phyloP scores from a whole-genome alignment of 176 grass and related monocot genomes.

The Ananas comosus region DNA sequence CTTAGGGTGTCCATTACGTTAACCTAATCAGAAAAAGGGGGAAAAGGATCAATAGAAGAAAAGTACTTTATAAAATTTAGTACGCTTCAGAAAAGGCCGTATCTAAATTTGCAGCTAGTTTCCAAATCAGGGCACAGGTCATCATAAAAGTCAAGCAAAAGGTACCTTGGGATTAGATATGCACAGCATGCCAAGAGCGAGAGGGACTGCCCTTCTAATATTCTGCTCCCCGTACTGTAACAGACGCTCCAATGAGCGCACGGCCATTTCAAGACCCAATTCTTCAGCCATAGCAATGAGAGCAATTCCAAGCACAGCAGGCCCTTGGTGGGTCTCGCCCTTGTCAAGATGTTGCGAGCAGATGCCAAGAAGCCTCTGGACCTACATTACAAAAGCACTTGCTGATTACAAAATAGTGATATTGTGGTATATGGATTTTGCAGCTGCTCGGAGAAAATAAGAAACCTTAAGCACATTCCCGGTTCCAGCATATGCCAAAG shows the following conservation, averaged over 20 bases:
- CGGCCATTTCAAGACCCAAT: slow-evolving; percentile 83
- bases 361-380: slow-evolving; percentile 81
- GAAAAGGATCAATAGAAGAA: slow-evolving; percentile 5
- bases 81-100: background rate
- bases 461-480: slow-evolving; percentile 96
- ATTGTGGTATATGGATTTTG: background rate
- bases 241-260: slow-evolving; percentile 79
- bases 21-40: slow-evolving; percentile 36
- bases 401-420: background rate
- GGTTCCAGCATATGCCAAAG: slow-evolving; percentile 94
- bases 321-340: slow-evolving; percentile 87
- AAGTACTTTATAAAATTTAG: background rate
- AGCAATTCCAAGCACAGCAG: slow-evolving; percentile 98
- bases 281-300: slow-evolving; percentile 97
- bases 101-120: no score
- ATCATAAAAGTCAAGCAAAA: background rate
- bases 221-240: slow-evolving; percentile 97
- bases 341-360: slow-evolving; percentile 96
- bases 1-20: slow-evolving; percentile 99
- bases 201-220: slow-evolving; percentile 91
- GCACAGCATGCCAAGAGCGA: slow-evolving; percentile 84
- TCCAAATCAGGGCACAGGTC: no score
- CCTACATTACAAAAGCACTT: slow-evolving; percentile 30
- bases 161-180: slow-evolving; percentile 95
- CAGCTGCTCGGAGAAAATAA: background rate